A percentile compares a stretch with the other conserved stretches of the same genome.
Conservation (phyloP, 139 green algal genomes). For the Coccomyxa sp. region DNA sequence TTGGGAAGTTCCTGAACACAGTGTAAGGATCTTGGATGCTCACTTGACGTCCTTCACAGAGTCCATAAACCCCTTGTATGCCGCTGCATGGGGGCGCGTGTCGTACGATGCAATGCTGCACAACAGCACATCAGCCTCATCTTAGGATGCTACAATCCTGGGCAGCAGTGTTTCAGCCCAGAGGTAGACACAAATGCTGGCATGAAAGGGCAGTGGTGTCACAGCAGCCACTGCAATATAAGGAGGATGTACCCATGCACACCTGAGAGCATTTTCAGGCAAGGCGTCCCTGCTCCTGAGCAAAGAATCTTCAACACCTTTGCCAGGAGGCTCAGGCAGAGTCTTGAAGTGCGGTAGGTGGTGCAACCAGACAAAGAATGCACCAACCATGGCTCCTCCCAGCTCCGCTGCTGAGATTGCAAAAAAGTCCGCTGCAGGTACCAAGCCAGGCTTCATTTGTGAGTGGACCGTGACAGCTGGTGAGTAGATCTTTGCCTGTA, state of each 20-base stretch:
- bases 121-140: neutral
- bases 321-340: neutral
- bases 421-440: conserved; percentile 17
- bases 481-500: neutral
- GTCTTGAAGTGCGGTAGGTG: conserved; percentile 58
- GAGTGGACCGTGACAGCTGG: no score
- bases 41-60: neutral
- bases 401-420: conserved; percentile 33
- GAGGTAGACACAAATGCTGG: neutral
- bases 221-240: neutral
- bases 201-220: neutral
- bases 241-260: neutral
- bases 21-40: neutral
- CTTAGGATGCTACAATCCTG: neutral
- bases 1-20: neutral
- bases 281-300: neutral
- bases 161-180: neutral
- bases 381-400: conserved; percentile 45
- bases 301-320: neutral
- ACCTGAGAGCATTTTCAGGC: neutral
- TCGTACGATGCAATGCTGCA: neutral
- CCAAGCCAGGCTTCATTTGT: neutral
- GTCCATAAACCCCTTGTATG: neutral
- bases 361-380: conserved; percentile 53
- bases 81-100: neutral